phyloP scores from a whole-genome alignment of 192 early-diverging fungal genomes.

The Coemansia sp. region DNA sequence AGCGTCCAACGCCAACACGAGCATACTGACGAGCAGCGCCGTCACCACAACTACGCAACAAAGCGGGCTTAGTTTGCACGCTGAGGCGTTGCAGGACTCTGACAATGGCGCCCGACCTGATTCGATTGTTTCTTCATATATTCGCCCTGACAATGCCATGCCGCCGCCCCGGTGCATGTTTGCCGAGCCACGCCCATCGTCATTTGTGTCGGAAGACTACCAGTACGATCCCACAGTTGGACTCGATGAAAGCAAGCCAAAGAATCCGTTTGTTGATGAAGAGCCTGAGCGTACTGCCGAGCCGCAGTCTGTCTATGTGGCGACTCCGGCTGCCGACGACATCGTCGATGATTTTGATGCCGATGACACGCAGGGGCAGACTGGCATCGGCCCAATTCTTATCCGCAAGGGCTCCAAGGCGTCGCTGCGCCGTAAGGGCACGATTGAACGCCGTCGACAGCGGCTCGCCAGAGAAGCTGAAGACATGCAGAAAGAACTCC shows the following conservation, averaged over 20 bases:
- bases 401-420: constrained; percentile 53
- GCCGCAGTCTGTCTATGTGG: constrained; percentile 32
- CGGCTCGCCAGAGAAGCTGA: not conserved
- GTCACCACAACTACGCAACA: constrained; percentile 23
- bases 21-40: constrained; percentile 14
- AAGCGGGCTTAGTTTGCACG: constrained; percentile 46
- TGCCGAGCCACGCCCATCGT: constrained; percentile 24
- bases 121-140: constrained; percentile 41
- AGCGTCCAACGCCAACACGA: not conserved
- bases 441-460: constrained; percentile 33
- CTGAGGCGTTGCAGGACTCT: constrained; percentile 23
- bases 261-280: constrained; percentile 18
- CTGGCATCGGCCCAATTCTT: constrained; percentile 30
- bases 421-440: constrained; percentile 47
- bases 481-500: not conserved
- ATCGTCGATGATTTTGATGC: not conserved
- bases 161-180: constrained; percentile 23
- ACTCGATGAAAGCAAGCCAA: not conserved
- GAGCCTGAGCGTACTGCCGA: not conserved
- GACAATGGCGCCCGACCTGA: constrained; percentile 16
- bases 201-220: constrained; percentile 45
- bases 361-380: constrained; percentile 9
- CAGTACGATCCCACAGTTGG: constrained; percentile 39
- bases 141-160: constrained; percentile 32
- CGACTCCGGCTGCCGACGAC: constrained; percentile 3